Base-by-base conservation (phyloP, 192 early-diverging fungal genomes). In the Backusella australiensis region DNA sequence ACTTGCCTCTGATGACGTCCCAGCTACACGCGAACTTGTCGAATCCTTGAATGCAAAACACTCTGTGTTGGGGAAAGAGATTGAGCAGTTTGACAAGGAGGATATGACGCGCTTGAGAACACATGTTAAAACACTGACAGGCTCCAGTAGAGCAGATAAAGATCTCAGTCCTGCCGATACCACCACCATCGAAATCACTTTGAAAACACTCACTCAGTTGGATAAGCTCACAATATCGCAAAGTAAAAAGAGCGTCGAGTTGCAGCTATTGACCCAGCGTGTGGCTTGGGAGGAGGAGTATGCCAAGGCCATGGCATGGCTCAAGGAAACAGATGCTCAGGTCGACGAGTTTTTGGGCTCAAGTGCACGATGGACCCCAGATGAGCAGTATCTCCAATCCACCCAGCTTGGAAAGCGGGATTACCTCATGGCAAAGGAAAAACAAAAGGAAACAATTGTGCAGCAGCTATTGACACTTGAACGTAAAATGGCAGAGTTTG, bases 151-250 rank as follows among this genome's bases (percentile, higher is more conserved):
- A 44, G 75, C 78, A 19, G 73, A 26, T n/a, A 77, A 85, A 69
- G 77, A 80, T 29, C 73, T 82, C 2, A 82, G 69, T 75, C 85
- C 85, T 0, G 85, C 85, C 34, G 85, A 86, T 52, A 84, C 85
- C 1, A 84, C 81, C 23, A 86, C 85, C 6, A 86, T 86, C 34
- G 80, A 82, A 65, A 84, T 84, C n/a, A 86, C 83, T 17, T 52
- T 86, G 0, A 72, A 77, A 21, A 86, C 85, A 4, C 74, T 86
- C 23, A 82, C 34, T 11, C 74, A 77, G 9, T 68, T 86, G 6
- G 85, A 86, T 52, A 78, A 80, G 41, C 56, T 86, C 32, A 74
- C 84, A 41, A 71, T 74, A 56, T 73, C 69, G 36, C 70, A 84
- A 29, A 72, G 79, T 44, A n/a, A 67, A 34, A 78, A 79, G 63